Evolutionary conservation across 345 rosid genomes (phyloP).

Genomic region (Corymbia maculata): DNA sequence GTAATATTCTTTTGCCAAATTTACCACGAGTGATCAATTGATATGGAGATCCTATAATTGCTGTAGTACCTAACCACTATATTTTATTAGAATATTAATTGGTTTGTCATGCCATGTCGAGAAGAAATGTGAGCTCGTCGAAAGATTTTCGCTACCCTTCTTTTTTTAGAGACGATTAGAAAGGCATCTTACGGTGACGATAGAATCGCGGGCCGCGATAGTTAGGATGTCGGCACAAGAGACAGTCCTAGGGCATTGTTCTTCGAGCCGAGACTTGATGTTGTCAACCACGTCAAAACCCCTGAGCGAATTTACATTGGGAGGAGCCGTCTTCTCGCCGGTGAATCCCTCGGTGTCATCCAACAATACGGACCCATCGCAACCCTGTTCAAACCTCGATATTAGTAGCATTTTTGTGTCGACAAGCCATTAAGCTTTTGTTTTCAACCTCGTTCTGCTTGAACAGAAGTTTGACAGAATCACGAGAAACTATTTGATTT

Average conservation of each 20-base stretch:
- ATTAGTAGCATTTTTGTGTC: background rate
- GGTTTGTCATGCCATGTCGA: background rate
- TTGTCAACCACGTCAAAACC: constrained; percentile 9
- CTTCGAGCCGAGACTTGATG: constrained; percentile 7
- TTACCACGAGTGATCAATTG: background rate
- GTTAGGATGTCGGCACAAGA: constrained; percentile 19
- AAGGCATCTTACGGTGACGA: background rate
- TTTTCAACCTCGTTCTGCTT: background rate
- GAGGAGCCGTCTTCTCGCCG: constrained; percentile 1
- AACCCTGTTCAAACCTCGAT: constrained; percentile 1
- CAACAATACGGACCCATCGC: constrained; percentile 8
- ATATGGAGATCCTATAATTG: background rate
- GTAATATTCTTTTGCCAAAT: background rate
- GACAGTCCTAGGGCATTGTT: constrained; percentile 6
- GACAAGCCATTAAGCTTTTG: background rate
- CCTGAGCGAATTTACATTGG: constrained; percentile 1
- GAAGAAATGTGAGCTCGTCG: background rate
- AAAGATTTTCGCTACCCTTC: background rate
- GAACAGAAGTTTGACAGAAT: background rate
- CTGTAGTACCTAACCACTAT: background rate
- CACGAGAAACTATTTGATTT: no score
- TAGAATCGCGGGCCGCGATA: constrained; percentile 5
- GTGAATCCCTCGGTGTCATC: constrained; percentile 2
- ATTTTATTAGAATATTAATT: background rate
- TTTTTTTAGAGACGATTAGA: background rate